Evolutionary conservation across 2,329 filamentous ascomycete genomes (phyloP), one percentile per base, ranked within the genome.

Genomic region (Fusarium scirpi): DNA sequence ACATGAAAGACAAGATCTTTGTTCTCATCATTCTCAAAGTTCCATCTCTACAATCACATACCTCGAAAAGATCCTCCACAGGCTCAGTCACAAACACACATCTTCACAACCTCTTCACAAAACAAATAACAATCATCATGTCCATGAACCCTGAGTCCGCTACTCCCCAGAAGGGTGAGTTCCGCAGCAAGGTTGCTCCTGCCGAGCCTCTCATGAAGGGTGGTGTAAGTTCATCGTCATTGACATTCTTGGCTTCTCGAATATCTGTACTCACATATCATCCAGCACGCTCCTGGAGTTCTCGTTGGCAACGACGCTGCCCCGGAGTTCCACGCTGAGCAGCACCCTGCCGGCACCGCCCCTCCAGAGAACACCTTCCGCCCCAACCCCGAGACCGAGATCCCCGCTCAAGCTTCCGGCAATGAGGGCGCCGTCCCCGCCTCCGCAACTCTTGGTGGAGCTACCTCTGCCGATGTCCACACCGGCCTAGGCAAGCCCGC

Each of bases 271-370:
- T 74, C 32, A 67, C 41, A 55, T 32, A n/a, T 41, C 34, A 10
- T 25, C 9, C 71, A 92, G 90, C 91, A 93, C 79, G 84, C 89
- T 76, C 85, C 86, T 6, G 91, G 91, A 55, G 82, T 85, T 71
- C 85, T 87, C 65, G 85, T 88, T 61, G 87, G 87, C 74, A 87
- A 89, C 70, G 89, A 91, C 56, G 80, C 81, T 25, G 76, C 80
- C 15, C 88, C 88, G 22, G 90, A 92, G 75, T 94, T 92, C 82
- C 82, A 86, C 73, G 86, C 87, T 25, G 71, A 93, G 77, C 85
- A 84, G 2, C 80, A 89, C 38, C 85, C 89, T 1, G 80, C 90
- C 0, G 91, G 91, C 63, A 87, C 87, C 6, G 91, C 91, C 0
- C 91, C 91, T 5, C 64, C 64, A 16, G 76, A 82, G 54, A 52